Conservation (phyloP, 1,139 yeast species). For the Yarrowia galli region DNA sequence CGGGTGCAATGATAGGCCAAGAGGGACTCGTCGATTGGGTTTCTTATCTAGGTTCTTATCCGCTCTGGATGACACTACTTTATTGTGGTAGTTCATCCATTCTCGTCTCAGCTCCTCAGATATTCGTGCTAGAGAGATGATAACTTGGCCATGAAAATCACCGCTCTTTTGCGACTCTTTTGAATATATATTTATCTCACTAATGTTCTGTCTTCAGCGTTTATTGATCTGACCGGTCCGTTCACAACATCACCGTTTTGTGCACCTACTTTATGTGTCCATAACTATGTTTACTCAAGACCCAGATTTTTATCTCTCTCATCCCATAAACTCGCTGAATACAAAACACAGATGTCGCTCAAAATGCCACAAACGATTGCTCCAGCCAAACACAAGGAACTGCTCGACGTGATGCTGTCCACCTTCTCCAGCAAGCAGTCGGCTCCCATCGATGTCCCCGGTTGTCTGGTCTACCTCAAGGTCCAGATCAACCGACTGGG, state of each 20-base stretch:
- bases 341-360: not conserved
- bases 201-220: no score
- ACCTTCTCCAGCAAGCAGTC: not conserved
- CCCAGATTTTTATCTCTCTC: not conserved
- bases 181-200: not conserved
- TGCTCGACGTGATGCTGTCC: not conserved
- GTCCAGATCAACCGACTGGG: constrained; percentile 17
- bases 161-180: not conserved
- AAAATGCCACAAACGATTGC: not conserved
- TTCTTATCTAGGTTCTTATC: not conserved
- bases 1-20: not conserved
- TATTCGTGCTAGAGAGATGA: not conserved
- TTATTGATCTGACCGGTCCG: no score
- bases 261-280: not conserved
- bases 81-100: no score
- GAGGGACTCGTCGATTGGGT: no score
- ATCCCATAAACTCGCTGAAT: not conserved
- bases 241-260: no score
- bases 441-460: not conserved
- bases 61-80: no score
- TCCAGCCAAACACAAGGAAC: not conserved
- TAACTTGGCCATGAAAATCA: not conserved
- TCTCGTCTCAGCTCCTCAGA: no score
- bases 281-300: not conserved
- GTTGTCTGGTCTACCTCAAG: constrained; percentile 1